Base-by-base conservation (phyloP, 2,329 filamentous ascomycete species). In the Passalora sequoiae region DNA sequence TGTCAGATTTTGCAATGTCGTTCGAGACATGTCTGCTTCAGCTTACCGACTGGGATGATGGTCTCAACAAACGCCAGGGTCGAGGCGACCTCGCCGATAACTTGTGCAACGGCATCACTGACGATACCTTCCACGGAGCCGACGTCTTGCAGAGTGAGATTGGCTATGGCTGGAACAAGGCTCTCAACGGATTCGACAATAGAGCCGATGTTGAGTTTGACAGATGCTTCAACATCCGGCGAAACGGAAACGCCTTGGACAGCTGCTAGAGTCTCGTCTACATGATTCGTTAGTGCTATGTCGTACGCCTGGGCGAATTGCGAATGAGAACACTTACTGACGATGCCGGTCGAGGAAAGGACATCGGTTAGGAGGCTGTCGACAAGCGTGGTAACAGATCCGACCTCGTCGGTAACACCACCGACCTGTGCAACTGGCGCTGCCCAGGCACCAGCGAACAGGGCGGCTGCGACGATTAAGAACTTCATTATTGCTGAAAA, bases 401-500 rank as follows among this genome's bases (percentile, higher is more conserved):
- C 25, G 28, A 46, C 30, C 30, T 51, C n/a, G n/a, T n/a, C n/a
- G n/a, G n/a, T n/a, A 24, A 48, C 44, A 27, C 38, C 21, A 13
- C 10, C 25, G 28, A 46, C 30, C 30, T 51, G 49, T 19, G 44
- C 44, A 28, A 42, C 44, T 36, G 51, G 51, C 16, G 49, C 49
- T 7, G 51, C 51, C 30, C 49, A 35, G 20, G 44, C 38, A 29
- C 41, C 42, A 29, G 39, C 31, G 40, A 49, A 39, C 25, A 54
- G 38, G 41, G 49, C 51, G 44, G 46, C 41, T 25, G 51, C 46
- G 37, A 54, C 32, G 42, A 49, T 40, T 29, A 46, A 47, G 43
- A 47, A 47, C 45, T 49, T 48, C 51, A 54, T 54, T 44, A 28
- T 54, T 38, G 44, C 32, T 46, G 45, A 25, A 40, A 52, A 47